These are phyloP conservation scores for Trifolium pratense DNA, from an alignment of 306 rosid genomes.

Conservation along the genomic window DNA sequence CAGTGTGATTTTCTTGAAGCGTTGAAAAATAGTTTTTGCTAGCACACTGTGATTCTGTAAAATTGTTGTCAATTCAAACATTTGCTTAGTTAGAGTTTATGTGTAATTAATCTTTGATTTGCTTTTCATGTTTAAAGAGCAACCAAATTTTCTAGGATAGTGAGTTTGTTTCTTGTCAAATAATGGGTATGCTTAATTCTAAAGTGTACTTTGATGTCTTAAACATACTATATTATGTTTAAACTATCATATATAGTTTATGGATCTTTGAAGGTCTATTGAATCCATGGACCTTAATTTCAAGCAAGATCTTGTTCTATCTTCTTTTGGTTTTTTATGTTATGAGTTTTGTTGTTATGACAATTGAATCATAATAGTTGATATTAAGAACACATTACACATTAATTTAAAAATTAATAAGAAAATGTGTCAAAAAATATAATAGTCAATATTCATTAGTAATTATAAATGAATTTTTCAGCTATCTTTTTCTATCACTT, in stretches of 20 bases:
- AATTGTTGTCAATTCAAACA: not conserved
- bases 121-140: constrained; percentile 32
- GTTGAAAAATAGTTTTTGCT: not conserved
- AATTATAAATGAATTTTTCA: not conserved
- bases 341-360: too few species aligned
- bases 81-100: constrained; percentile 24
- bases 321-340: not conserved
- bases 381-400: too few species aligned
- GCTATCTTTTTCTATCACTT: too few species aligned
- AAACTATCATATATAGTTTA: constrained; percentile 10
- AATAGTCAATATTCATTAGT: too few species aligned
- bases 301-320: constrained; percentile 28
- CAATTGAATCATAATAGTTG: too few species aligned
- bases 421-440: too few species aligned
- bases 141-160: constrained; percentile 30
- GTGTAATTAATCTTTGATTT: constrained; percentile 24
- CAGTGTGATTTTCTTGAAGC: not conserved
- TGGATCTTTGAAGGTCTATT: constrained; percentile 15
- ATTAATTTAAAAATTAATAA: too few species aligned
- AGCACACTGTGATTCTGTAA: too few species aligned
- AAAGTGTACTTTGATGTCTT: constrained; percentile 33
- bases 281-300: constrained; percentile 28
- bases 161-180: constrained; percentile 33
- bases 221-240: constrained; percentile 17
- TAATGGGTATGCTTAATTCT: constrained; percentile 21